phyloP scores from a whole-genome alignment of 2,329 filamentous ascomycete species.

The Fusarium sp. region DNA sequence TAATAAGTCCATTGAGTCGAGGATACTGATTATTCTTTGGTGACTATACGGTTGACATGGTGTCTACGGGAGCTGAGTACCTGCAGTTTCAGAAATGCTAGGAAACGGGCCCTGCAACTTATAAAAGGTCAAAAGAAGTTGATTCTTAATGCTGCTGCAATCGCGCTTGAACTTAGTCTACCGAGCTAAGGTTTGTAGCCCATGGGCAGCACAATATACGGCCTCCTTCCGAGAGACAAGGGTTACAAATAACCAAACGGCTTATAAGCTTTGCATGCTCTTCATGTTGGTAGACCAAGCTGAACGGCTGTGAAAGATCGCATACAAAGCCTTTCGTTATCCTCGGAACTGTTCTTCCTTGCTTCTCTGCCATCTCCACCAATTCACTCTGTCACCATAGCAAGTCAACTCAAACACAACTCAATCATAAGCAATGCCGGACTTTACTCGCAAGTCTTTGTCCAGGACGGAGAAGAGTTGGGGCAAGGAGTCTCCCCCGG shows the following conservation, averaged over 20 bases:
- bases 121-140: background rate
- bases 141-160: background rate
- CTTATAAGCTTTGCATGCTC: background rate
- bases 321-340: background rate
- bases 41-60: background rate
- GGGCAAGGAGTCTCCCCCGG: background rate
- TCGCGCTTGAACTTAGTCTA: background rate
- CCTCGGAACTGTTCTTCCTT: background rate
- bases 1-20: background rate
- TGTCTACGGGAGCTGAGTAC: fast-evolving
- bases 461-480: too few species aligned
- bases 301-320: background rate
- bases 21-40: background rate
- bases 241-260: background rate
- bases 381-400: background rate
- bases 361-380: background rate
- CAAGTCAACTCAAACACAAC: background rate
- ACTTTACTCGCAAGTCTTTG: background rate
- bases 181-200: background rate
- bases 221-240: background rate
- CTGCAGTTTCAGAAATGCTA: fast-evolving
- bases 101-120: fast-evolving
- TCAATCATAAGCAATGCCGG: background rate
- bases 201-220: too few species aligned
- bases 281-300: background rate